Evolutionary conservation across 257 asterid species (phyloP), one percentile per base, ranked within the genome.

Genomic region (Parsonsia alboflavescens): DNA sequence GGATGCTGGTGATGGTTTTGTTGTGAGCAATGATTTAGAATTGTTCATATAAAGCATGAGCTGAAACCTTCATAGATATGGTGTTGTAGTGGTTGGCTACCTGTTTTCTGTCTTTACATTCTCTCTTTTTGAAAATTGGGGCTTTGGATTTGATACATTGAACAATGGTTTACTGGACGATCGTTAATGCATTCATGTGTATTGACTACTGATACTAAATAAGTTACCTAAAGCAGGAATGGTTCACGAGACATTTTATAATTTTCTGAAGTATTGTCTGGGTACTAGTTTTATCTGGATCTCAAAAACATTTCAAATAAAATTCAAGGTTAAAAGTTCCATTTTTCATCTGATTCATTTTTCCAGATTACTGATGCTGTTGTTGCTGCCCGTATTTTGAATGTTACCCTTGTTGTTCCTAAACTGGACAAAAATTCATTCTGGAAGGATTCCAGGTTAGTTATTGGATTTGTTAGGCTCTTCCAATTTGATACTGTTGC

Each of bases 321-420:
- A 64, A 64, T 21, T 19, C 30, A 39, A 17, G 15, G 30, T 4
- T 1, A 24, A 0, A 0, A 28, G 46, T 59, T 73, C 53, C 45
- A 61, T 54, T 15, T 11, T 41, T 66, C 24, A 17, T 48, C 66
- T 53, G 28, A 44, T 73, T 71, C 42, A 45, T 57, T 79, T 75
- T 73, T 78, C 78, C 89, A 92, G 98, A 95, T 95, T 76, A 89
- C 91, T 78, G 98, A 91, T 85, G 97, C 97, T 79, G 97, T 95
- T 82, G 98, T 89, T 87, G 99, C 97, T 83, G 99, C 99, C 66
- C 94, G 97, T 72, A 89, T 95, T 65, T 85, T 92, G 91, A 95
- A 95, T 83, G 99, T 93, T 66, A 90, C 98, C 76, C 97, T 95
- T 46, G 92, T 95, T 75, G 86, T 91, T 74, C 98, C 99, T 49